Evolutionary conservation across 257 asterid species (phyloP).

Genomic region (Paraleonurus japonicus): DNA sequence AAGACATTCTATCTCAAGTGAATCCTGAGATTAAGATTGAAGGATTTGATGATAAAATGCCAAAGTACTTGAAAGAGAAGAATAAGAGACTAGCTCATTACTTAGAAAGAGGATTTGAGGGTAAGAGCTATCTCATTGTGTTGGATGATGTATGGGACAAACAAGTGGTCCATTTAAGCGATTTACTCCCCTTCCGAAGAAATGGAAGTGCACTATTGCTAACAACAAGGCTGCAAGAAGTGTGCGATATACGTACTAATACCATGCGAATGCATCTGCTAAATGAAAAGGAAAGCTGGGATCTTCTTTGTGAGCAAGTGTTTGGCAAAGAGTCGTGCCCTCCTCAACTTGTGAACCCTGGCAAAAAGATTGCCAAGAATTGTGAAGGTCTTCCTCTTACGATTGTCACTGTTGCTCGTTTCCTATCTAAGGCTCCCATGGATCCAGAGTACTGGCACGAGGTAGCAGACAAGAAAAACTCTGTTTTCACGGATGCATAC

Average conservation of each 20-base stretch:
- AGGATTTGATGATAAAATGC: too few relatives aligned
- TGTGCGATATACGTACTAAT: neutral
- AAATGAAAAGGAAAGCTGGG: neutral
- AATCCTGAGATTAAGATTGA: neutral
- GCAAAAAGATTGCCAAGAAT: neutral
- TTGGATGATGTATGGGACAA: too few relatives aligned
- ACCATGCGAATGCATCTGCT: neutral
- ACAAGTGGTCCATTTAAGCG: neutral
- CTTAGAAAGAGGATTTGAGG: neutral
- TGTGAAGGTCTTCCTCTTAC: neutral
- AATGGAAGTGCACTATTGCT: conserved; percentile 29
- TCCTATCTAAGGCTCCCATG: neutral
- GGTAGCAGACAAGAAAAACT: neutral
- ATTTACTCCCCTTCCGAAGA: conserved; percentile 20
- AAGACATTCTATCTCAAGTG: too few relatives aligned
- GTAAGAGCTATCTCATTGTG: too few relatives aligned
- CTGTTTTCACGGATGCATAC: neutral
- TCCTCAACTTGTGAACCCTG: neutral
- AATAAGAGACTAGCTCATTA: too few relatives aligned
- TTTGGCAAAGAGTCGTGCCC: neutral
- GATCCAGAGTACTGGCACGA: conserved; percentile 2
- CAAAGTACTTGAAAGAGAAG: too few relatives aligned
- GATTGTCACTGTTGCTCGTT: conserved; percentile 2
- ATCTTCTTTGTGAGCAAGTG: neutral
- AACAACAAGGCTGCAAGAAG: conserved; percentile 23